Evolutionary conservation across 331 rosid genomes (phyloP).

Genomic region (Pyracantha coccinea): DNA sequence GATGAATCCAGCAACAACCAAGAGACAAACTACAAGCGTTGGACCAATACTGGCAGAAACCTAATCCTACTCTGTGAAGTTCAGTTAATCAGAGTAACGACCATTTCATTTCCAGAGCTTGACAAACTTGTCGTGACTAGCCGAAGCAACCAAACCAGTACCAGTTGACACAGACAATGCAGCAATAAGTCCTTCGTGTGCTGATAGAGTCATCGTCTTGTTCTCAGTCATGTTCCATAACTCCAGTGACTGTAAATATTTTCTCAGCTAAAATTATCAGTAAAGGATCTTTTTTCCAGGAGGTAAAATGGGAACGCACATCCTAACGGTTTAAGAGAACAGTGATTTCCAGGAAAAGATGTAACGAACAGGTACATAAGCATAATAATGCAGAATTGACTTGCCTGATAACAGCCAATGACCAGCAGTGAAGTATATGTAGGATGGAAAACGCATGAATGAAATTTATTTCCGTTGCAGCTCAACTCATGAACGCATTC

Average conservation of each 20-base stretch:
- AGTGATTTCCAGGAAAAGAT: not conserved
- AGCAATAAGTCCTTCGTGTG: conserved; percentile 75
- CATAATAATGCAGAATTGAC: not conserved
- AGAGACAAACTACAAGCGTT: not conserved
- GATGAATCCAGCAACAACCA: not conserved
- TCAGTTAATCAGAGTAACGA: conserved; percentile 13
- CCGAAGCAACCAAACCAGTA: conserved; percentile 81
- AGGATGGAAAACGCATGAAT: conserved; percentile 85
- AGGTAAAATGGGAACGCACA: not conserved
- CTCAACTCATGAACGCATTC: conserved; percentile 82
- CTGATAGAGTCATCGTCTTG: conserved; percentile 77
- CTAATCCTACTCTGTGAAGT: conserved; percentile 12
- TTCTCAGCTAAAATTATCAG: not conserved
- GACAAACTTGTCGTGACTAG: conserved; percentile 71
- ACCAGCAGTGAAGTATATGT: conserved; percentile 67
- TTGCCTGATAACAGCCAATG: conserved; percentile 90
- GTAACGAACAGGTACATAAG: not conserved
- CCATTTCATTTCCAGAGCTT: conserved; percentile 72
- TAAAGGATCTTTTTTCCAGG: not conserved
- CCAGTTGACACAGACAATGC: conserved; percentile 62
- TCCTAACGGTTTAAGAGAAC: not conserved
- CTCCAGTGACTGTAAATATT: conserved; percentile 63
- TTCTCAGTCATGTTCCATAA: conserved; percentile 86
- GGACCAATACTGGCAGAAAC: not conserved
- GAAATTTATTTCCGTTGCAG: conserved; percentile 72